Conservation (phyloP, 140 eudicot species). For the Artemisia princeps region DNA sequence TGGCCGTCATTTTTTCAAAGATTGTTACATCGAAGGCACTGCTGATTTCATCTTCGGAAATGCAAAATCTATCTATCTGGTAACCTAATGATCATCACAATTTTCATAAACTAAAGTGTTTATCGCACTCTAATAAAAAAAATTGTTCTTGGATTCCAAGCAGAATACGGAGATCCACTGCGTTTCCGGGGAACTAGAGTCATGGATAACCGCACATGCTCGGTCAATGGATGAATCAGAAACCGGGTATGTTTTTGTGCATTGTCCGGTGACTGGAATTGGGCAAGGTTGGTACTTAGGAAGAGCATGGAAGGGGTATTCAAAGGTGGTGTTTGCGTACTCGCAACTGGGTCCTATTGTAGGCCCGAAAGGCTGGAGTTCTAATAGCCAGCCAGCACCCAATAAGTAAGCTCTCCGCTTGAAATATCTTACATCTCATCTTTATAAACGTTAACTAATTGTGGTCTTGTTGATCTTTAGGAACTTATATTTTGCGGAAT, state of each 20-base stretch:
- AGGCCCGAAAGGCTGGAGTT: constrained; percentile 46
- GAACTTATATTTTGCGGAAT: constrained; percentile 52
- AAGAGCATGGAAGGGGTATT: constrained; percentile 45
- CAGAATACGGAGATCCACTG: constrained; percentile 49
- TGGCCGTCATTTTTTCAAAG: constrained; percentile 64
- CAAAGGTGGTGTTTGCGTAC: constrained; percentile 47
- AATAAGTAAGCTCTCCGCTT: constrained; percentile 8
- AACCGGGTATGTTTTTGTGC: constrained; percentile 44
- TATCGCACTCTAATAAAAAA: not conserved
- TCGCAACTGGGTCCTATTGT: constrained; percentile 36
- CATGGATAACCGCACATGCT: constrained; percentile 51
- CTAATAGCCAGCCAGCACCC: constrained; percentile 23
- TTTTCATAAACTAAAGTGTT: not conserved
- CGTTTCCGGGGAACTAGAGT: constrained; percentile 37
- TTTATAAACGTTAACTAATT: not conserved
- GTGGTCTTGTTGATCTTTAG: constrained; percentile 23
- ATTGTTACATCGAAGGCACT: constrained; percentile 77
- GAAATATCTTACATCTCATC: not conserved
- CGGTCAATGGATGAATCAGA: constrained; percentile 24
- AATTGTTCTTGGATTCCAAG: not conserved
- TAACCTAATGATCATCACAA: constrained; percentile 13
- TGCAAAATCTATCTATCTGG: constrained; percentile 57
- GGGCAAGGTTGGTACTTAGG: constrained; percentile 42
- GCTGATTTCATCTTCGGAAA: constrained; percentile 73
- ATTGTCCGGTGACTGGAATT: constrained; percentile 47